These are phyloP conservation scores for Karstenula rhodostoma DNA, from an alignment of 2,329 filamentous ascomycete species.

Conservation along the genomic window DNA sequence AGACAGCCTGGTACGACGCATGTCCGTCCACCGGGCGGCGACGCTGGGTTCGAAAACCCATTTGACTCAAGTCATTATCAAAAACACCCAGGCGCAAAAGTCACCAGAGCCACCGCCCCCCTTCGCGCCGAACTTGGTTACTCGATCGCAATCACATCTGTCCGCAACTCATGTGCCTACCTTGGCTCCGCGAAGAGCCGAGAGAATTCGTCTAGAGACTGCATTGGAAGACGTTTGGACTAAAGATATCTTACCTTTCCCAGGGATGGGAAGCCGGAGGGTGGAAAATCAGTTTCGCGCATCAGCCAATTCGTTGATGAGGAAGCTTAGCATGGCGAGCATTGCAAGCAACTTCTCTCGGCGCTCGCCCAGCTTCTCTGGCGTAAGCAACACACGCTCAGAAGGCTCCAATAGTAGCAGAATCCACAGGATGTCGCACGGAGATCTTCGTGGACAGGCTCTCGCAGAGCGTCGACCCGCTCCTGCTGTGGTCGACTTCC, in stretches of 20 bases:
- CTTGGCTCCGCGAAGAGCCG: slow-evolving; percentile 75
- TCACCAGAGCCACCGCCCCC: slow-evolving; percentile 58
- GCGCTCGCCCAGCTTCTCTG: slow-evolving; percentile 68
- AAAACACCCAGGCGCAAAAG: slow-evolving; percentile 78
- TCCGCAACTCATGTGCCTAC: slow-evolving; percentile 72
- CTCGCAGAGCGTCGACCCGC: slow-evolving; percentile 37
- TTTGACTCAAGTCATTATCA: slow-evolving; percentile 81
- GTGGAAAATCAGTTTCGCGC: slow-evolving; percentile 77
- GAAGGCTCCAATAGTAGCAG: slow-evolving; percentile 45
- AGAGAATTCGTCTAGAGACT: slow-evolving; percentile 79
- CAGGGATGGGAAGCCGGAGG: slow-evolving; percentile 75
- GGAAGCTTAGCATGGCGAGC: slow-evolving; percentile 84
- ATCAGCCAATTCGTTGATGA: slow-evolving; percentile 86
- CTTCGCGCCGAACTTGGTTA: slow-evolving; percentile 64
- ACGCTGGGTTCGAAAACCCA: slow-evolving; percentile 74
- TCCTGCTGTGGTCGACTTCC: slow-evolving; percentile 54
- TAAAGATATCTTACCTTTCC: slow-evolving; percentile 79
- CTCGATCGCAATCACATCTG: slow-evolving; percentile 81
- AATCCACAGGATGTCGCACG: slow-evolving; percentile 37
- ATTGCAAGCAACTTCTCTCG: slow-evolving; percentile 79
- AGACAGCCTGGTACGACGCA: slow-evolving; percentile 68
- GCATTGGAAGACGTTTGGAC: slow-evolving; percentile 84
- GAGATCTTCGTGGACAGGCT: slow-evolving; percentile 34
- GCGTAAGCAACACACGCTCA: slow-evolving; percentile 47
- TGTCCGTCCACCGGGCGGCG: slow-evolving; percentile 81